Base-by-base conservation (phyloP, 495 filamentous ascomycete species). In the Aspergillus egyptiacus region DNA sequence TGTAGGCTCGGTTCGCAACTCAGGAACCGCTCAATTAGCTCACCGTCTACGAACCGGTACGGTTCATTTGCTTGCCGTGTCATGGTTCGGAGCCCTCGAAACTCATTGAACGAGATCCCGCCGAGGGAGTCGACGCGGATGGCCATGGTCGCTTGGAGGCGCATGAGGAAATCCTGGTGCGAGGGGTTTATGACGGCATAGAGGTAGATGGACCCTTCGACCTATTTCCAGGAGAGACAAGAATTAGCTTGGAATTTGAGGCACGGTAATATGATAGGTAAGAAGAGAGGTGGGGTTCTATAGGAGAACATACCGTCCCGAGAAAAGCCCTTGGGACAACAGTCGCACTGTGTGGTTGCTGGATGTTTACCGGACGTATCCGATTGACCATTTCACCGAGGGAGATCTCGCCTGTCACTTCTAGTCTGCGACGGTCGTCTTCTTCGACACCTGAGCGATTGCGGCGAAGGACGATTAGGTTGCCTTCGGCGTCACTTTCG, bases 381-480 rank as follows among this genome's bases (percentile, higher is more conserved):
- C 80, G 76, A 54, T 97, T 97, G 31, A 96, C 89, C 82, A 89
- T 85, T 62, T 97, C 91, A 1, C 93, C 90, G 18, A 99, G 62
- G 27, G 81, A 79, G 18, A 96, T 80, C 67, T 96, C 91, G 33
- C 82, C 81, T 2, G 80, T 89, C 0, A 89, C 69, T 27, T 85
- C 72, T 53, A 97, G 63, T n/a, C 81, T 72, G 20, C 76, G 75
- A 47, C 73, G 73, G 51, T 96, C 89, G 18, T 91, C 84, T 2
- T 72, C 74, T 4, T 83, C 88, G 1, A 89, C 82, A 1, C 87
- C 89, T 9, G 80, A 69, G 1, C 69, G 36, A 53, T 96, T 89
- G 23, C 80, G 79, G 31, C 78, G 74, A 32, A 96, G 68, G 10
- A 96, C 81, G 45, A 88, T 72, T 14, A 99, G 62, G 53, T 99